These are phyloP conservation scores for Closterium sp. DNA, from an alignment of 139 green algal species.

Conservation along the genomic window DNA sequence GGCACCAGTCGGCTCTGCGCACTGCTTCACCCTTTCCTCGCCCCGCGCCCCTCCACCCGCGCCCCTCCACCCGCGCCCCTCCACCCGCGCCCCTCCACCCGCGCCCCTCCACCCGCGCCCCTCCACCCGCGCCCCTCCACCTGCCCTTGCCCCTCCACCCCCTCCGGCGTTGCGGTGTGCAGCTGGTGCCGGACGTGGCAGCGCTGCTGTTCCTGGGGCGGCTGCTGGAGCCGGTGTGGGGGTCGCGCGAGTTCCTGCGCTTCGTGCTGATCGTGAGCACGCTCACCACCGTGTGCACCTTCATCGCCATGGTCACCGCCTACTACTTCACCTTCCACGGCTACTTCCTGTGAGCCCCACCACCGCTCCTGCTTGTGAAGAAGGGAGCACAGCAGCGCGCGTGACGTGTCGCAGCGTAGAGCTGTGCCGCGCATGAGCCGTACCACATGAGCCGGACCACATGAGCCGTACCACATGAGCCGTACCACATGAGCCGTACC, in stretches of 20 bases:
- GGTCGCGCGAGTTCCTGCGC: slow-evolving; percentile 75
- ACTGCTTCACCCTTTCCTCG: no score
- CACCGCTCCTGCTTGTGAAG: neutral
- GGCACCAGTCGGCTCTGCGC: no score
- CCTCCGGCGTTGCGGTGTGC: slow-evolving; percentile 8
- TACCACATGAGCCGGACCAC: no score
- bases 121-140: no score
- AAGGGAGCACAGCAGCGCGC: slow-evolving; percentile 57
- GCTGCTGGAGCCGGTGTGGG: slow-evolving; percentile 82
- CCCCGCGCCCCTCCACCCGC: no score
- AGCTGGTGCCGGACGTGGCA: slow-evolving; percentile 65
- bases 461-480: no score
- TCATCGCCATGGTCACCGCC: slow-evolving; percentile 65
- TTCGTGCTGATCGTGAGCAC: slow-evolving; percentile 70
- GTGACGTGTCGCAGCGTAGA: slow-evolving; percentile 81
- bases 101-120: no score
- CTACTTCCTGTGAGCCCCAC: slow-evolving; percentile 60
- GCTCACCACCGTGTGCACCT: slow-evolving; percentile 56
- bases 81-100: no score
- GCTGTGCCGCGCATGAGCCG: slow-evolving; percentile 76
- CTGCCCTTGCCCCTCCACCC: no score
- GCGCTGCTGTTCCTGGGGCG: slow-evolving; percentile 70
- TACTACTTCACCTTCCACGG: slow-evolving; percentile 61
- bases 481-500: no score
- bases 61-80: no score